Base-by-base conservation (phyloP, 352 stramenopile genomes). In the Phytophthora crassamura region DNA sequence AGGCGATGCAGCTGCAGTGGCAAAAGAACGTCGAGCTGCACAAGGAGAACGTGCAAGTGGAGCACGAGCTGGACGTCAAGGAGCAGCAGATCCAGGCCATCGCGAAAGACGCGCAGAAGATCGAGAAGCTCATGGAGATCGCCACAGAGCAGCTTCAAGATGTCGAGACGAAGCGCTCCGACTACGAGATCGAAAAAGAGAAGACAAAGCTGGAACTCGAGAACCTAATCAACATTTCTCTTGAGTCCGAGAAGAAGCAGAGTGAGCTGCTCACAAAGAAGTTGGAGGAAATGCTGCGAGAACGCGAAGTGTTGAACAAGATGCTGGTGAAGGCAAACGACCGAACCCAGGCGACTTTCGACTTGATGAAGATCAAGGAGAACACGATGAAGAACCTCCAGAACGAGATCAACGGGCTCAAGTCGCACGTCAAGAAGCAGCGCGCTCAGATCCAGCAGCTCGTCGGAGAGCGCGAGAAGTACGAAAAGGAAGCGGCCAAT, bases 331-430 rank as follows among this genome's bases (percentile, higher is more conserved):
- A 91, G 49, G 91, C 90, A 48, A 88, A 86, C 46, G 84, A 91
- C 28, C 80, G 78, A 11, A 82, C 85, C 7, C 86, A 97, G 36
- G 74, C 78, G 2, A 95, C 91, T n/a, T 95, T 86, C 40, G 92
- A 98, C 64, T 75, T 98, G 28, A 91, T 90, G 52, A 96, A 96
- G 69, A 95, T 96, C 54, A 95, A 97, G 54, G 80, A 97, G 55
- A 97, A 96, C 67, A 94, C 89, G 25, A 78, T 87, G 54, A 96
- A 93, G 52, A 98, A 97, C 48, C 59, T 98, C 11, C 66, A 88
- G 61, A 96, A 97, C 54, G 92, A 98, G 62, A 92, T 97, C 43
- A 86, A 89, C 32, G 82, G 86, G 1, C 81, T 95, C 38, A 91
- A 94, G 52, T 59, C 76, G 5, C 86, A 89, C 20, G 89, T 97